Conservation (phyloP, 1,139 yeast genomes). For the Candida sp. region DNA sequence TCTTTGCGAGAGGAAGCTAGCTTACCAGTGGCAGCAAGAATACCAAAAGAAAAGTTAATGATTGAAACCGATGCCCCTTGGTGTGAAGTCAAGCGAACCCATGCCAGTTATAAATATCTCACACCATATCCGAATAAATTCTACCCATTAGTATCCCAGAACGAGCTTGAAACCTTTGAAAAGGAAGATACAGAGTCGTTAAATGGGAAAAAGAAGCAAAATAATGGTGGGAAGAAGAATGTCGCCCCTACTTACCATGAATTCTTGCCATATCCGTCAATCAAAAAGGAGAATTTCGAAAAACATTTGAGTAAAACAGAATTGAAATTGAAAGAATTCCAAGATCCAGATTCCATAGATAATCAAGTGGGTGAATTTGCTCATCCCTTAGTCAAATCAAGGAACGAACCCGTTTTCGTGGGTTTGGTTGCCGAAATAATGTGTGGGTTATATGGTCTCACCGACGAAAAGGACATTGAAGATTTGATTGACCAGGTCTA, state of each 20-base stretch:
- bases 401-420: slow-evolving; percentile 90
- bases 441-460: slow-evolving; percentile 45
- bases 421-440: slow-evolving; percentile 80
- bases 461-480: slow-evolving; percentile 44
- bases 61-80: slow-evolving; percentile 98
- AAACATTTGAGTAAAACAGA: slow-evolving; percentile 26
- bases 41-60: slow-evolving; percentile 70
- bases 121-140: slow-evolving; percentile 52
- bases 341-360: slow-evolving; percentile 6
- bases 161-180: slow-evolving; percentile 2
- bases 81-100: slow-evolving; percentile 90
- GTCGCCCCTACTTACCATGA: slow-evolving; percentile 28
- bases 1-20: slow-evolving; percentile 79
- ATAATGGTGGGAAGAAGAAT: slow-evolving; percentile 12
- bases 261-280: slow-evolving; percentile 55
- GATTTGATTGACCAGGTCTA: slow-evolving; percentile 61
- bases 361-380: slow-evolving; percentile 30
- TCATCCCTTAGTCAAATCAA: slow-evolving; percentile 65
- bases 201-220: slow-evolving; percentile 8
- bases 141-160: slow-evolving; percentile 38
- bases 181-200: slow-evolving; percentile 1
- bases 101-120: slow-evolving; percentile 63
- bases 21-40: slow-evolving; percentile 55
- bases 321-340: slow-evolving; percentile 9
- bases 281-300: slow-evolving; percentile 61